Base-by-base conservation (phyloP, 805 yeast species). In the Lachancea sp. region DNA sequence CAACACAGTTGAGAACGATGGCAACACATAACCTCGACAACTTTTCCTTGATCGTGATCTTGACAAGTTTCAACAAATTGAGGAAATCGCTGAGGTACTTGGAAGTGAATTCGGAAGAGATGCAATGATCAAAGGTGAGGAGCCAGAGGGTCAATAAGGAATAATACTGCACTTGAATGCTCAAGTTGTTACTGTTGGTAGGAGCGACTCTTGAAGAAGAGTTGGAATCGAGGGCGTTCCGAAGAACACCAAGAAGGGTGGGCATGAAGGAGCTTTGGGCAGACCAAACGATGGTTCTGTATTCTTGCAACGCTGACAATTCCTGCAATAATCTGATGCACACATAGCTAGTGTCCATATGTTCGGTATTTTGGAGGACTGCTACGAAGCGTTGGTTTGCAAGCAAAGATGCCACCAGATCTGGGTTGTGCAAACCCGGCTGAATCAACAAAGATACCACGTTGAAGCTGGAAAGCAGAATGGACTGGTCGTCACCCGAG, bases 21-120 rank as follows among this genome's bases (percentile, higher is more conserved):
- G 95, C 81, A 22, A 89, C 73, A n/a, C 93, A 74, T 36, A 93
- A 71, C 60, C 99, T 76, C 27, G 88, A 85, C 45, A 93, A 79
- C 70, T 93, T 93, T 67, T 90, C 95, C 70, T 93, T 93, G 53
- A 91, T 85, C 1, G 96, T 86, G 47, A 79, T 78, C 60, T 84
- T 85, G 25, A 89, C 78, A 39, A 86, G 72, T 33, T 66, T 65
- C 49, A 77, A 65, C 57, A 63, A 69, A 50, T 56, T 64, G 44
- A 57, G 58, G 50, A 72, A 67, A 74, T 73, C 63, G 59, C 71
- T 39, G 70, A 81, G 45, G 76, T 75, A 59, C 75, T 66, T 49
- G 69, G 77, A n/a, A 71, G 78, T 67, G 69, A 86, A 53, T 67
- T 73, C 56, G 67, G 68, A 48, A 71, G 75, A 54, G 75, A 70